phyloP scores from a whole-genome alignment of 192 early-diverging fungal genomes.

The Hyaloraphidium curvatum region DNA sequence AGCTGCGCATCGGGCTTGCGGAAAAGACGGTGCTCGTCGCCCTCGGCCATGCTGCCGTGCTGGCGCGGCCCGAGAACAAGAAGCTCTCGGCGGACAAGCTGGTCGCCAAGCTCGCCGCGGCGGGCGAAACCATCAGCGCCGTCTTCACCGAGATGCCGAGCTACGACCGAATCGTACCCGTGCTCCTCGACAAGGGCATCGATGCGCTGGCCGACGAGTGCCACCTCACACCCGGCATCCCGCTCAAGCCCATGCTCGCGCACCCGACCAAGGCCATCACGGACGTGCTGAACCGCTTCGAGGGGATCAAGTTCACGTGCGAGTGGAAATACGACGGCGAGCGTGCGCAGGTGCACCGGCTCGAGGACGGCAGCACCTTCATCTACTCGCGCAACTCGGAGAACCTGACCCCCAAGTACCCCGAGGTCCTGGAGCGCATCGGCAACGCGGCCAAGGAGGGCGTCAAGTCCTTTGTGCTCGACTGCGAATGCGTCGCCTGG shows the following conservation, averaged over 20 bases:
- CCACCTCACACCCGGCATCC: conserved; percentile 78
- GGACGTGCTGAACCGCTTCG: conserved; percentile 87
- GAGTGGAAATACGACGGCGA: conserved; percentile 93
- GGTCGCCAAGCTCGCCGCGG: conserved; percentile 25
- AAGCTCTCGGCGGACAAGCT: conserved; percentile 21
- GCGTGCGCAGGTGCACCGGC: conserved; percentile 71
- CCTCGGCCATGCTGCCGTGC: conserved; percentile 65
- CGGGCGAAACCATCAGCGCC: conserved; percentile 32
- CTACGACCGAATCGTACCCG: conserved; percentile 80
- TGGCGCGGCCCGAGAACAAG: conserved; percentile 24
- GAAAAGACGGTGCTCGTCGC: conserved; percentile 78
- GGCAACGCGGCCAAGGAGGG: conserved; percentile 38
- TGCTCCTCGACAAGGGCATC: conserved; percentile 57
- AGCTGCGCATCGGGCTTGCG: conserved; percentile 88
- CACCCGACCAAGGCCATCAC: conserved; percentile 89
- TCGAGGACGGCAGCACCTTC: conserved; percentile 50
- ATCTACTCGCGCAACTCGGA: conserved; percentile 93
- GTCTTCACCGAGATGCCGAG: conserved; percentile 73
- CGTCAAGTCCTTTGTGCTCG: conserved; percentile 80
- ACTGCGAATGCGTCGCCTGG: conserved; percentile 99
- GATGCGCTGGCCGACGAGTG: conserved; percentile 48
- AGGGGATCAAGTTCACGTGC: conserved; percentile 80
- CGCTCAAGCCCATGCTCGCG: conserved; percentile 97
- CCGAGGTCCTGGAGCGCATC: conserved; percentile 70
- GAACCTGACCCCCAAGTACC: conserved; percentile 80